phyloP scores from a whole-genome alignment of 495 filamentous ascomycete genomes.

The Penicillium lagena region DNA sequence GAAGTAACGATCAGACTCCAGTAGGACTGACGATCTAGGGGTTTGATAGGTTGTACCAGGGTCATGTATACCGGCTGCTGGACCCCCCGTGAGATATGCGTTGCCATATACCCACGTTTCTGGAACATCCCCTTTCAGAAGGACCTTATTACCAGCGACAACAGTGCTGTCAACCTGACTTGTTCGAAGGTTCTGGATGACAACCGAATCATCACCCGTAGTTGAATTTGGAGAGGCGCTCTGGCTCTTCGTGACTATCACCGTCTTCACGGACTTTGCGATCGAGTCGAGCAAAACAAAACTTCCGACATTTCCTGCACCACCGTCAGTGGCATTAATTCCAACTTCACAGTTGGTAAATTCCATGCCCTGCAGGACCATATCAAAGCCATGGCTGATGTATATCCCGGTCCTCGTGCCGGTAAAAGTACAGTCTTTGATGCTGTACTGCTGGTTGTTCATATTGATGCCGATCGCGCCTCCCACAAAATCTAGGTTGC shows the following conservation, averaged over 20 bases:
- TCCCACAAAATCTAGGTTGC: constrained; percentile 55
- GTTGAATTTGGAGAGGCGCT: too few species aligned
- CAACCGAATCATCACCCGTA: not conserved
- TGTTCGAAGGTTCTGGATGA: constrained; percentile 25
- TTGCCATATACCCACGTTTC: constrained; percentile 35
- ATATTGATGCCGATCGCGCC: constrained; percentile 52
- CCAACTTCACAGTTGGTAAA: constrained; percentile 43
- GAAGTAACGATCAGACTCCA: constrained; percentile 19
- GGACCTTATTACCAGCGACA: constrained; percentile 33
- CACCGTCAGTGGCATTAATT: constrained; percentile 29
- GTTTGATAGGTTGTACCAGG: constrained; percentile 11
- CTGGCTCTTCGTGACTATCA: constrained; percentile 20
- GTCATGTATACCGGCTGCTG: constrained; percentile 18
- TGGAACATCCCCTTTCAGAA: too few species aligned
- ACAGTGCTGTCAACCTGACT: constrained; percentile 25
- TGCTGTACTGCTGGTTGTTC: constrained; percentile 74
- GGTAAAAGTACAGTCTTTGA: constrained; percentile 63
- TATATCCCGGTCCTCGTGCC: constrained; percentile 49
- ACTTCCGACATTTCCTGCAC: constrained; percentile 40
- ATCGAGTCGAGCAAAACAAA: constrained; percentile 37
- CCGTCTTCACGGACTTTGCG: constrained; percentile 31
- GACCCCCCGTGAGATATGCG: constrained; percentile 3
- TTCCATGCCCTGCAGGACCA: constrained; percentile 34
- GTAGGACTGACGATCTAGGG: constrained; percentile 11
- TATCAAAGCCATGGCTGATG: constrained; percentile 46